Evolutionary conservation across 2,329 filamentous ascomycete species (phyloP), one percentile per base, ranked within the genome.

Genomic region (Pestalotiopsis fici): DNA sequence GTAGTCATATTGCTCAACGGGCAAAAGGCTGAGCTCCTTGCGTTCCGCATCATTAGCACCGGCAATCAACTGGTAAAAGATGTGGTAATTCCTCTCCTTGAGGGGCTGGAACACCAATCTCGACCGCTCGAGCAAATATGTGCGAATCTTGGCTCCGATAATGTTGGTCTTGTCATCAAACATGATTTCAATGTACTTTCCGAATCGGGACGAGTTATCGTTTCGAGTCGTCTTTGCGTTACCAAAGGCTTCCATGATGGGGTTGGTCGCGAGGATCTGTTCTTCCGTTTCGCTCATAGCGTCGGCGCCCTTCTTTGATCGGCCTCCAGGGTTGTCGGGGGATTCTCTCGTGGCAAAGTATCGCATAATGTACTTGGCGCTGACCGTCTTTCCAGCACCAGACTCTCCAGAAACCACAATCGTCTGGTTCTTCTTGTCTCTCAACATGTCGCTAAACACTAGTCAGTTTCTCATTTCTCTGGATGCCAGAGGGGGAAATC

Each of bases 171-270:
- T 89, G 70, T 93, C 89, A 82, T 98, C 95, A 80, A 99, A 99
- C 94, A 98, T 95, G 78, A 99, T 99, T 83, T 99, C 96, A 75
- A 99, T 98, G 81, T 99, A 99, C 86, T 99, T 99, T 80, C 96
- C 96, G 81, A 99, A 99, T 76, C 96, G 90, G 55, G 96, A 99
- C 57, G 96, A 99, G 83, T 99, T 99, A 83, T 99, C 96, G 83
- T 99, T 99, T 79, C 96, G 89, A 12, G 96, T 99, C n/a, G 96
- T 99, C 84, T 99, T 99, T 65, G 96, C 96, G 84, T 99, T 99
- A 79, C 96, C 96, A 78, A 99, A 99, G 39, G 96, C 95, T 88
- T 99, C 96, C 96, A 99, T 99, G 79, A 99, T 97, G 50, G 96
- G 96, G 79, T 99, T 99, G 65, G 96, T 99, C 35, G 96, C 96